A percentile compares a stretch with the other conserved stretches of the same genome.
Conservation (phyloP, 257 asterid species). For the Rubia yunnanensis region DNA sequence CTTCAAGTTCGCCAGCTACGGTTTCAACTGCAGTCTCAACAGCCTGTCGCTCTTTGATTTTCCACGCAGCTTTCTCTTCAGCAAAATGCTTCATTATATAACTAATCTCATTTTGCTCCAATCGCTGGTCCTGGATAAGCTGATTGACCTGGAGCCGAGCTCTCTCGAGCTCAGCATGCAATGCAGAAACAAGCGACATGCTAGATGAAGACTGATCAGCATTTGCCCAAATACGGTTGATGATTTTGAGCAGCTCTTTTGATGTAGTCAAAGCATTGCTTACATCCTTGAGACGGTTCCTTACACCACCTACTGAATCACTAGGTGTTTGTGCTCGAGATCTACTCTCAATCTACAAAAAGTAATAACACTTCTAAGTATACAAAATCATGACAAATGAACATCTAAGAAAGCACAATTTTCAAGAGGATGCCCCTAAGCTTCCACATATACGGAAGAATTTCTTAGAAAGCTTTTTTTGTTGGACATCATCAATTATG, state of each 20-base stretch:
- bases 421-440: neutral
- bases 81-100: conserved; percentile 66
- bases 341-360: conserved; percentile 55
- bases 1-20: conserved; percentile 60
- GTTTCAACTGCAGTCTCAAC: conserved; percentile 54
- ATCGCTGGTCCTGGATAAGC: conserved; percentile 62
- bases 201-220: conserved; percentile 79
- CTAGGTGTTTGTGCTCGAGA: conserved; percentile 59
- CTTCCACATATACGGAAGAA: neutral
- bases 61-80: conserved; percentile 87
- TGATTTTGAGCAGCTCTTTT: conserved; percentile 83
- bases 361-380: neutral
- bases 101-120: conserved; percentile 49
- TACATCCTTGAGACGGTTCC: conserved; percentile 60
- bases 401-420: neutral
- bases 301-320: conserved; percentile 37
- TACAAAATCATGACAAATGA: neutral
- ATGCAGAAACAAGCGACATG: conserved; percentile 78
- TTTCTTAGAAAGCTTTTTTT: neutral
- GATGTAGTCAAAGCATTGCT: conserved; percentile 86
- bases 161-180: conserved; percentile 89
- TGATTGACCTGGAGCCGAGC: conserved; percentile 83
- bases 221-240: conserved; percentile 73
- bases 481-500: neutral
- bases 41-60: conserved; percentile 45